These are phyloP conservation scores for Leccinum subgranulosum DNA, from an alignment of 768 basidiomycete genomes.

Conservation along the genomic window DNA sequence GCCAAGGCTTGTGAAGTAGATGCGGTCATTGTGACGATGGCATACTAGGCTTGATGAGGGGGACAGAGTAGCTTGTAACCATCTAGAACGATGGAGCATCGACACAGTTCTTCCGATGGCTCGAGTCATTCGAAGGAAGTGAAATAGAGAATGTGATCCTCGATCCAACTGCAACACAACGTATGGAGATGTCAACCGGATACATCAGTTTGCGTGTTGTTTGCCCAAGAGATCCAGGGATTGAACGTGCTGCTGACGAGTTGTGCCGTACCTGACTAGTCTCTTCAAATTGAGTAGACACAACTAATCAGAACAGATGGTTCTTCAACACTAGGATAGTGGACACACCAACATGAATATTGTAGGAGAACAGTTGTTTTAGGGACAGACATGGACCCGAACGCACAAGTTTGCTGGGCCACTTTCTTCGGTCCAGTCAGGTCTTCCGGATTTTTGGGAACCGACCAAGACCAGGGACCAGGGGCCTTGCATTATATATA, in stretches of 20 bases:
- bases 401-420: neutral
- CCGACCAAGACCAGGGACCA: neutral
- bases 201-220: neutral
- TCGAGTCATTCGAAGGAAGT: neutral
- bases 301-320: neutral
- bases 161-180: neutral
- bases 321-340: neutral
- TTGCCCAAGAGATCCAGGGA: neutral
- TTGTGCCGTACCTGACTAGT: neutral
- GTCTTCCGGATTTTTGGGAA: neutral
- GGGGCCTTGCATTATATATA: neutral
- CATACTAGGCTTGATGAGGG: neutral
- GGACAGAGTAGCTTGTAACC: neutral
- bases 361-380: neutral
- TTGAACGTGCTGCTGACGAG: neutral
- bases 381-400: neutral
- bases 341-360: slow-evolving; percentile 9
- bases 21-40: neutral
- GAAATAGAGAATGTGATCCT: neutral
- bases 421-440: neutral
- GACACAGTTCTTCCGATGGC: neutral
- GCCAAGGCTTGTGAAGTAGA: neutral
- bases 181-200: neutral
- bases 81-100: neutral
- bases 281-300: neutral